Percentiles rank a stretch among this genome's conserved stretches.
Evolutionary conservation across 2,329 filamentous ascomycete species (phyloP).

Genomic region (Xylogone sp.): DNA sequence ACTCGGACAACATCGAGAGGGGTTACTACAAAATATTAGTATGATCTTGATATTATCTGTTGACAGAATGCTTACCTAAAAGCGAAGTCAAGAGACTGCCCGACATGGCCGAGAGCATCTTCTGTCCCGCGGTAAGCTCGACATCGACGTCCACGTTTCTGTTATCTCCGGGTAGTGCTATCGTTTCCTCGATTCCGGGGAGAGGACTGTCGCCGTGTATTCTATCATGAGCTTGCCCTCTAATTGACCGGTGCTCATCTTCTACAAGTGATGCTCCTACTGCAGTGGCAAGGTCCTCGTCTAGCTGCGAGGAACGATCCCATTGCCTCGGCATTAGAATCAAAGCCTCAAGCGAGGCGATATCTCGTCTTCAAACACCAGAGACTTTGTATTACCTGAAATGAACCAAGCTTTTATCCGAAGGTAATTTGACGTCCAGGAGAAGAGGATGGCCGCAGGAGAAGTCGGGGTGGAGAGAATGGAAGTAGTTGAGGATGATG

Average conservation of each 20-base stretch:
- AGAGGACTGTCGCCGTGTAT: conserved; percentile 23
- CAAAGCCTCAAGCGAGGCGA: not conserved
- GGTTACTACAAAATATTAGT: conserved; percentile 58
- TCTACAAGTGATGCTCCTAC: conserved; percentile 1
- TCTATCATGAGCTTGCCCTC: conserved; percentile 22
- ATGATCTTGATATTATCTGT: no score
- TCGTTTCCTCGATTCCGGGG: conserved; percentile 19
- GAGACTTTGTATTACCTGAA: no score
- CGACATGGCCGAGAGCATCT: conserved; percentile 91
- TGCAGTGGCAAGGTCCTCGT: conserved; percentile 17
- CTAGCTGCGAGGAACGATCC: conserved; percentile 13
- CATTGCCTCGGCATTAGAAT: conserved; percentile 18
- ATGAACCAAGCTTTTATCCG: no score
- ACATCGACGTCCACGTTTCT: conserved; percentile 36
- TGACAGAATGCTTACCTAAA: conserved; percentile 72
- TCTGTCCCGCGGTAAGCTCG: conserved; percentile 78
- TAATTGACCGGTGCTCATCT: not conserved
- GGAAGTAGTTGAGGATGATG: not conserved
- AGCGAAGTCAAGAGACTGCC: conserved; percentile 88
- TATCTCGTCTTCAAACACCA: not conserved
- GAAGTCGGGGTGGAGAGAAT: not conserved
- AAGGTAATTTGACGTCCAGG: no score
- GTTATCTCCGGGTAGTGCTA: conserved; percentile 20
- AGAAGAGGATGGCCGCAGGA: not conserved
- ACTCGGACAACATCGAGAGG: conserved; percentile 96